Percentiles rank a stretch among this genome's conserved stretches.
These are phyloP conservation scores for Coniochaeta sp. DNA, from an alignment of 2,329 filamentous ascomycete genomes.

Conservation along the genomic window DNA sequence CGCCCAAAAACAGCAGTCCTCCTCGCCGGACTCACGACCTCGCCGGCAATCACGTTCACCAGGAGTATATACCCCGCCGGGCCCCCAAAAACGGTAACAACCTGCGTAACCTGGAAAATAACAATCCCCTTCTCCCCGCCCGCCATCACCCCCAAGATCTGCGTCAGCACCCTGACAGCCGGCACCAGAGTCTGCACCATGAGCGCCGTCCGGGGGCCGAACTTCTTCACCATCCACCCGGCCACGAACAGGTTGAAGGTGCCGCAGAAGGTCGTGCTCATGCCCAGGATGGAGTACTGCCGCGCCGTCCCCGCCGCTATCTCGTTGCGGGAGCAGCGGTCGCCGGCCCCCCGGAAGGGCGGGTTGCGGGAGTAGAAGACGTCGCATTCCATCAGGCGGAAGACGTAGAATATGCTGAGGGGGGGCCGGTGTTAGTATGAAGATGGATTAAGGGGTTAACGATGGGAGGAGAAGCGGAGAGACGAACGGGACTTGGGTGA, in stretches of 20 bases:
- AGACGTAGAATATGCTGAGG: slow-evolving; percentile 51
- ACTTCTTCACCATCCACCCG: slow-evolving; percentile 58
- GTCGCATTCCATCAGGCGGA: slow-evolving; percentile 66
- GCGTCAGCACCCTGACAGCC: slow-evolving; percentile 54
- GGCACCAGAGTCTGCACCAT: slow-evolving; percentile 58
- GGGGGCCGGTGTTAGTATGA: no score
- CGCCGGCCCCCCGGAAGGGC: slow-evolving; percentile 35
- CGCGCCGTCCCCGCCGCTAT: slow-evolving; percentile 59
- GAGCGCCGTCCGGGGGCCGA: slow-evolving; percentile 57
- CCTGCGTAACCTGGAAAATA: slow-evolving; percentile 60
- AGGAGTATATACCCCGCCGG: slow-evolving; percentile 63
- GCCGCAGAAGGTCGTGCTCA: slow-evolving; percentile 61
- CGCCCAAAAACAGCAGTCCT: slow-evolving; percentile 59
- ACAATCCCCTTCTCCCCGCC: slow-evolving; percentile 58
- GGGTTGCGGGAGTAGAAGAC: slow-evolving; percentile 57
- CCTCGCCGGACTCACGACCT: slow-evolving; percentile 51
- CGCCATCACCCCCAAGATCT: slow-evolving; percentile 56
- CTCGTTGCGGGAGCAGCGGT: slow-evolving; percentile 52
- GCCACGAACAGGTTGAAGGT: slow-evolving; percentile 61
- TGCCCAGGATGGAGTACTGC: slow-evolving; percentile 57
- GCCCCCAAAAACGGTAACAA: slow-evolving; percentile 63
- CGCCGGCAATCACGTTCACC: slow-evolving; percentile 61
- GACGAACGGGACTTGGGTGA: slow-evolving; percentile 38
- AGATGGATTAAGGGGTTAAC: not conserved
- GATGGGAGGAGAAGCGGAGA: not conserved